Conservation (phyloP, 257 asterid genomes). For the Cordia subcordata region DNA sequence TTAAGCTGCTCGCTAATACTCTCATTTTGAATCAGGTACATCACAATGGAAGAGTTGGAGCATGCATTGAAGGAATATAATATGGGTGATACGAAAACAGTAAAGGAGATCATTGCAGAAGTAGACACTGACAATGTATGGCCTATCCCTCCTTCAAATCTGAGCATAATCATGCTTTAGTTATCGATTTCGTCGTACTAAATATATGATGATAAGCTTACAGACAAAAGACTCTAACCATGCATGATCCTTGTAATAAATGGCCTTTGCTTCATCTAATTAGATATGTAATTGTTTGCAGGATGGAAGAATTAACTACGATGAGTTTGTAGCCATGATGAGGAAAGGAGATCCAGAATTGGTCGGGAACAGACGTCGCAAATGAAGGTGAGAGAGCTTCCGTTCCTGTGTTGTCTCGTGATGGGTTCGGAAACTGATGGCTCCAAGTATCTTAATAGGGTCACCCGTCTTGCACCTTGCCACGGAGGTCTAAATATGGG, state of each 20-base stretch:
- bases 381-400: constrained; percentile 18
- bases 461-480: not conserved
- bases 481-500: too few relatives aligned
- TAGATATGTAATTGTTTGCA: constrained; percentile 25
- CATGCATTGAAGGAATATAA: constrained; percentile 72
- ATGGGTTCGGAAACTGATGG: not conserved
- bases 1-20: constrained; percentile 15
- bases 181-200: too few relatives aligned
- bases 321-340: constrained; percentile 88
- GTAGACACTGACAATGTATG: constrained; percentile 78
- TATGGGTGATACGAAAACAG: constrained; percentile 79
- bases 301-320: constrained; percentile 91
- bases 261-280: not conserved
- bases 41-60: constrained; percentile 80
- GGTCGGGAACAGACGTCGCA: constrained; percentile 54
- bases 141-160: constrained; percentile 9
- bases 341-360: constrained; percentile 74
- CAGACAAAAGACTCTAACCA: too few relatives aligned
- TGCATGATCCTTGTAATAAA: too few relatives aligned
- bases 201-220: too few relatives aligned
- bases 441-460: not conserved
- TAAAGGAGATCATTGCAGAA: constrained; percentile 87
- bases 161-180: too few relatives aligned
- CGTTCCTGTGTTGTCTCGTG: not conserved
- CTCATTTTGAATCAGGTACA: constrained; percentile 46